phyloP scores from a whole-genome alignment of 1,284 basidiomycete species.

The Apiotrichum montevideense region DNA sequence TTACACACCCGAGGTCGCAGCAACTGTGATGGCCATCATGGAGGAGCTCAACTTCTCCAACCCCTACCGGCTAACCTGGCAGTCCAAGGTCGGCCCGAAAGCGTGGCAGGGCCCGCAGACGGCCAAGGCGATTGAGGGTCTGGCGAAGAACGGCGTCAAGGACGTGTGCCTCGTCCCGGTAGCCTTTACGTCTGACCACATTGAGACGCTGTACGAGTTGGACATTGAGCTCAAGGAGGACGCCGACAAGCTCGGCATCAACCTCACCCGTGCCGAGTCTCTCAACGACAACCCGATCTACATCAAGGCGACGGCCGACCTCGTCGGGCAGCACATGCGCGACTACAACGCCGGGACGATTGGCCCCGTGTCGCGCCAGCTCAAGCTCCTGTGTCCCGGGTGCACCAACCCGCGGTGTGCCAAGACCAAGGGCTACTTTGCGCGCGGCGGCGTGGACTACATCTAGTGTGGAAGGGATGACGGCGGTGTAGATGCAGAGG shows the following conservation, averaged over 20 bases:
- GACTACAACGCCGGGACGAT: conserved; percentile 50
- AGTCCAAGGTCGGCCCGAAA: conserved; percentile 93
- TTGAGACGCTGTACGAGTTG: conserved; percentile 95
- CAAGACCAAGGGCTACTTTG: conserved; percentile 84
- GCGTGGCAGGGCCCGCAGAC: conserved; percentile 99
- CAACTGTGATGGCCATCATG: conserved; percentile 88
- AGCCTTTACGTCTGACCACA: conserved; percentile 98
- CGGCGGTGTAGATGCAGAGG: no score
- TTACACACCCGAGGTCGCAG: conserved; percentile 91
- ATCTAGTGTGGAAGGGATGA: neutral
- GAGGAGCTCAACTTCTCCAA: conserved; percentile 64
- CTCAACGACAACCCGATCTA: conserved; percentile 97
- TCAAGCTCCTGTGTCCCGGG: conserved; percentile 84
- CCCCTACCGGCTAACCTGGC: conserved; percentile 89
- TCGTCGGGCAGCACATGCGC: conserved; percentile 73
- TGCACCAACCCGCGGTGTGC: conserved; percentile 84
- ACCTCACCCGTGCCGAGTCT: conserved; percentile 86
- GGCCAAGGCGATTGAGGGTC: conserved; percentile 80
- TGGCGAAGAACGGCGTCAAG: conserved; percentile 81
- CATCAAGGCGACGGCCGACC: conserved; percentile 91
- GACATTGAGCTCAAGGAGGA: conserved; percentile 92
- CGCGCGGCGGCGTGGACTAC: conserved; percentile 41
- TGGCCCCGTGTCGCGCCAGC: conserved; percentile 68
- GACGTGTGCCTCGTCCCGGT: conserved; percentile 87
- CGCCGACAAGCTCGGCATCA: conserved; percentile 83